Conservation (phyloP, 225 moss, liverwort and hornwort genomes). For the Antitrichia curtipendula region DNA sequence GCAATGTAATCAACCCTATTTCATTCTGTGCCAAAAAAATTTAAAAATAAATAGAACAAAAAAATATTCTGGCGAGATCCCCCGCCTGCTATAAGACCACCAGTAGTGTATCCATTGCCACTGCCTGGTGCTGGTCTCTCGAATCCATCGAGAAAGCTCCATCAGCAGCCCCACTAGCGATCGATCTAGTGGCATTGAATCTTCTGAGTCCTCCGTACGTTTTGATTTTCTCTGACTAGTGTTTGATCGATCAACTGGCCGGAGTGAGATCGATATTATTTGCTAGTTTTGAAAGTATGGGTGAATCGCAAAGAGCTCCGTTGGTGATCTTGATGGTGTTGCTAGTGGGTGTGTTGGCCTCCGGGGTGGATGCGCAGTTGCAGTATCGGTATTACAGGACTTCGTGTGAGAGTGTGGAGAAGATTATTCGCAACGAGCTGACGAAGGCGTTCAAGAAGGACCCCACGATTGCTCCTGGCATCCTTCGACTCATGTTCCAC, state of each 20-base stretch:
- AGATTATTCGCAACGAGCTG: slow-evolving; percentile 4
- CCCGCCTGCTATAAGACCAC: not conserved
- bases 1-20: not conserved
- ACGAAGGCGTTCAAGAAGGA: not conserved
- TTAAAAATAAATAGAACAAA: not conserved
- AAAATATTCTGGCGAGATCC: not conserved
- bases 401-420: slow-evolving; percentile 12
- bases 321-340: not conserved
- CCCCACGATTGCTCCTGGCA: not conserved
- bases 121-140: not conserved
- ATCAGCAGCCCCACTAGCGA: not conserved
- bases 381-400: not conserved
- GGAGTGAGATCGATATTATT: no score
- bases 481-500: slow-evolving; percentile 27
- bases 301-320: not conserved
- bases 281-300: not conserved
- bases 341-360: not conserved
- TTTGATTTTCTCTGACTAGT: not conserved
- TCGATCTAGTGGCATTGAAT: not conserved
- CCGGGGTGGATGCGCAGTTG: not conserved
- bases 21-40: not conserved
- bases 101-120: not conserved
- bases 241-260: not conserved
- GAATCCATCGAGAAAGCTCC: not conserved
- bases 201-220: not conserved